Percentiles rank a stretch among this genome's conserved stretches.
These are phyloP conservation scores for Mycena vitilis DNA, from an alignment of 768 basidiomycete species.

Conservation along the genomic window DNA sequence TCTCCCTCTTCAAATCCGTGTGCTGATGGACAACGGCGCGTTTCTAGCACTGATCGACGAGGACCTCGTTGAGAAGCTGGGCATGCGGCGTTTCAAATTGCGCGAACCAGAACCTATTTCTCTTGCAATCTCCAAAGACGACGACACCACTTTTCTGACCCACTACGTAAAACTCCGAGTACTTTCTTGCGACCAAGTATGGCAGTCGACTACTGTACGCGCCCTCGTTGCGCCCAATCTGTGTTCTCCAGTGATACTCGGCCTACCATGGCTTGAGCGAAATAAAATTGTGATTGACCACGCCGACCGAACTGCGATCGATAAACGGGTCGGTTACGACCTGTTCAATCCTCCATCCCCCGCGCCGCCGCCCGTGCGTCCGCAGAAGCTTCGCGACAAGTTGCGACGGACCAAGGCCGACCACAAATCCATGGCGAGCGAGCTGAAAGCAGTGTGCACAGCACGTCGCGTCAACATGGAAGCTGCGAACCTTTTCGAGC, in stretches of 20 bases:
- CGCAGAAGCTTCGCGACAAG: background rate
- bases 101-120: too few relatives aligned
- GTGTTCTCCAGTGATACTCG: background rate
- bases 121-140: too few relatives aligned
- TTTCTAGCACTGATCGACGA: too few relatives aligned
- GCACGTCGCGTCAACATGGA: background rate
- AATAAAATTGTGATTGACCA: conserved; percentile 19
- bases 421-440: background rate
- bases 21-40: too few relatives aligned
- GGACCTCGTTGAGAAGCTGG: too few relatives aligned
- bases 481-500: background rate
- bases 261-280: background rate
- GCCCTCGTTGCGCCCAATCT: background rate
- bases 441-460: background rate
- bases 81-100: too few relatives aligned
- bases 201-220: background rate
- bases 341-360: too few relatives aligned
- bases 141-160: background rate
- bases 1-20: too few relatives aligned
- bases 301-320: background rate
- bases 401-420: background rate
- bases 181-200: background rate
- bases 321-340: background rate
- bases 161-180: background rate
- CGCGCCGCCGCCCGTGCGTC: too few relatives aligned